Percentiles rank a stretch among this genome's conserved stretches.
Evolutionary conservation across 495 filamentous ascomycete genomes (phyloP).

Genomic region (Lasiosphaeria hispida): DNA sequence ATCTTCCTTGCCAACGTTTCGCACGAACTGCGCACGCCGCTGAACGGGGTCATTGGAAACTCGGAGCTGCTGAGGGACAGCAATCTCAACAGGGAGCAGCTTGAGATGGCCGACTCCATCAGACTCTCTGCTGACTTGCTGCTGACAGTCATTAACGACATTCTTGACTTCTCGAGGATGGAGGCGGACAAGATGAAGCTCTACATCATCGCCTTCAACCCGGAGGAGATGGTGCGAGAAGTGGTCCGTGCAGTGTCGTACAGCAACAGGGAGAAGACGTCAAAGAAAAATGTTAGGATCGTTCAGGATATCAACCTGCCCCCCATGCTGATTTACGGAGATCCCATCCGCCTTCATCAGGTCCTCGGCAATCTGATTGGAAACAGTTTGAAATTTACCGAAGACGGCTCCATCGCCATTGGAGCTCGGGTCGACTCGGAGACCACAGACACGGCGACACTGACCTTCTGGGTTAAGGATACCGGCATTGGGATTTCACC

Average conservation of each 20-base stretch:
- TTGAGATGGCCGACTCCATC: conserved; percentile 89
- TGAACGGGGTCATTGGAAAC: conserved; percentile 89
- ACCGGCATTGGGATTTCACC: conserved; percentile 87
- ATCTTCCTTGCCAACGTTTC: conserved; percentile 93
- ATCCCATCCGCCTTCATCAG: conserved; percentile 87
- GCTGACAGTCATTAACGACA: conserved; percentile 92
- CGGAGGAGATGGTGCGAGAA: conserved; percentile 82
- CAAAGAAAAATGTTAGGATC: conserved; percentile 55
- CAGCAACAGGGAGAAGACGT: conserved; percentile 74
- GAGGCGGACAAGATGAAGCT: conserved; percentile 96
- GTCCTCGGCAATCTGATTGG: conserved; percentile 90
- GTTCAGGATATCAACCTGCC: conserved; percentile 75
- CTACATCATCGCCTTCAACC: conserved; percentile 78
- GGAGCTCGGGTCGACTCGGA: conserved; percentile 67
- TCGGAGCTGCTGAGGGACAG: conserved; percentile 82
- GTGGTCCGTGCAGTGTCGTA: conserved; percentile 83
- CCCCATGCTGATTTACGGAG: conserved; percentile 78
- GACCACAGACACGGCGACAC: conserved; percentile 61
- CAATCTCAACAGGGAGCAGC: conserved; percentile 72
- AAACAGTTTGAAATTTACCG: conserved; percentile 93
- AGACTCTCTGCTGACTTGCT: conserved; percentile 85
- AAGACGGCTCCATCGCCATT: conserved; percentile 79
- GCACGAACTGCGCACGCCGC: conserved; percentile 79
- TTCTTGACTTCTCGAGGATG: conserved; percentile 89
- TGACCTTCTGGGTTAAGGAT: conserved; percentile 84